Base-by-base conservation (phyloP, 202 grass and related monocot genomes). In the Zizania palustris region DNA sequence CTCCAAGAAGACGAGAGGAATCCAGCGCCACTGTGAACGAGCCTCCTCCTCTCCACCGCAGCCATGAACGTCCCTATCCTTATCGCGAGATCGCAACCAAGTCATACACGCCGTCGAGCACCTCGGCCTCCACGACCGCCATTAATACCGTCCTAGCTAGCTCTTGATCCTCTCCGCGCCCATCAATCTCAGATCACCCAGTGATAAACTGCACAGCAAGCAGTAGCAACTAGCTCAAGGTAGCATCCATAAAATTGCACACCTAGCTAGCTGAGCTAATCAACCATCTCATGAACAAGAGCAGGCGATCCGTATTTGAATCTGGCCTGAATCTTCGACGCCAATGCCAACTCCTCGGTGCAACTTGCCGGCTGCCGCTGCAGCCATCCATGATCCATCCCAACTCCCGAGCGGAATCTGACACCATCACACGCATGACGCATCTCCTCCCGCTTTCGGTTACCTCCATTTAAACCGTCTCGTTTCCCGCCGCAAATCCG, bases 221-320 rank as follows among this genome's bases (percentile, higher is more conserved):
- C 51, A 55, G n/a, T 55, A 49, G 46, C 46, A 22, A 53, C 9
- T 50, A 8, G 11, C 4, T 22, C 45, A 7, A 1, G 28, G 75
- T 85, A 85, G 83, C 77, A 75, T 85, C 77, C 83, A 69, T 80
- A 69, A 80, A 80, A 69, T 20, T 70, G 77, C 83, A 69, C 76
- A 80, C 70, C 78, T 55, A 81, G 8, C 33, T 71, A 69, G 62
- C 15, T 34, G 59, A n/a, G 5, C 15, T 28, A 15, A 15, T 49
- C 49, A 22, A 72, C 39, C 56, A 37, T 37, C 13, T 3, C 13
- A 55, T 15, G 49, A 43, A 60, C 19, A 49, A 56, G 11, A 68
- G 15, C 51, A 3, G 5, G 18, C 51, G 67, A 60, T 60, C 63
- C 15, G 18, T n/a, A 9, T 20, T 9, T 88, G 81, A 88, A 88